Conservation (phyloP, 768 basidiomycete genomes). For the Hebeloma cylindrosporum region DNA sequence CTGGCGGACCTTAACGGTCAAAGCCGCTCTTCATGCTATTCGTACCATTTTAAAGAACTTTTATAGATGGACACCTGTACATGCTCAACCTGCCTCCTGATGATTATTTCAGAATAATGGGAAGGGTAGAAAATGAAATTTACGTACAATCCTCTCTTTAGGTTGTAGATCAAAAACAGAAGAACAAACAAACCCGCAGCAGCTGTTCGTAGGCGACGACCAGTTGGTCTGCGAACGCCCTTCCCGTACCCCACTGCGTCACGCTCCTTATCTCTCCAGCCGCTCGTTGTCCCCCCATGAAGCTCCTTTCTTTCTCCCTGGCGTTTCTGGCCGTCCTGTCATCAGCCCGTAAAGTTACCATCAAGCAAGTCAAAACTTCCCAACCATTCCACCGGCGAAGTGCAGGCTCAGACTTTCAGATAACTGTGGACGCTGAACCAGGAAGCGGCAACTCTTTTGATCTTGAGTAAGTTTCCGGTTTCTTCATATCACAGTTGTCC, state of each 20-base stretch:
- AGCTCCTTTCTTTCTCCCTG: constrained; percentile 38
- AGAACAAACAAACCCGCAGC: no score
- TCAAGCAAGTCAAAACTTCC: constrained; percentile 46
- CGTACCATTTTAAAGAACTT: no score
- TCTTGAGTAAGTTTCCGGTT: constrained; percentile 39
- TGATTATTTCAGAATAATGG: no score
- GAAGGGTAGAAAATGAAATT: no score
- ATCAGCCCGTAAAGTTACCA: constrained; percentile 45
- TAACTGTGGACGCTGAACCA: constrained; percentile 33
- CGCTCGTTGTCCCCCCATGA: constrained; percentile 41
- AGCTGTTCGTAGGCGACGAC: no score
- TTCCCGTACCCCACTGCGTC: constrained; percentile 21
- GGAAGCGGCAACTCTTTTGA: constrained; percentile 37
- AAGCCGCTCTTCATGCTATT: no score
- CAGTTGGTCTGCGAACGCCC: constrained; percentile 14
- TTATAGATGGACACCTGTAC: no score
- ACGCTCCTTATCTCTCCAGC: constrained; percentile 24
- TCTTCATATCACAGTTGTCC: neutral
- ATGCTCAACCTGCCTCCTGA: no score
- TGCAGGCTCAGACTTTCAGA: constrained; percentile 29
- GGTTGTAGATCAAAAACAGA: no score
- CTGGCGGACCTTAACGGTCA: no score
- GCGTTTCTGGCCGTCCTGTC: constrained; percentile 37
- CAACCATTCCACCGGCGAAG: constrained; percentile 38
- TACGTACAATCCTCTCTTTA: no score